Percentiles rank a stretch among this genome's conserved stretches.
phyloP scores from a whole-genome alignment of 805 yeast genomes.

The Saccharomycopsis babjevae region DNA sequence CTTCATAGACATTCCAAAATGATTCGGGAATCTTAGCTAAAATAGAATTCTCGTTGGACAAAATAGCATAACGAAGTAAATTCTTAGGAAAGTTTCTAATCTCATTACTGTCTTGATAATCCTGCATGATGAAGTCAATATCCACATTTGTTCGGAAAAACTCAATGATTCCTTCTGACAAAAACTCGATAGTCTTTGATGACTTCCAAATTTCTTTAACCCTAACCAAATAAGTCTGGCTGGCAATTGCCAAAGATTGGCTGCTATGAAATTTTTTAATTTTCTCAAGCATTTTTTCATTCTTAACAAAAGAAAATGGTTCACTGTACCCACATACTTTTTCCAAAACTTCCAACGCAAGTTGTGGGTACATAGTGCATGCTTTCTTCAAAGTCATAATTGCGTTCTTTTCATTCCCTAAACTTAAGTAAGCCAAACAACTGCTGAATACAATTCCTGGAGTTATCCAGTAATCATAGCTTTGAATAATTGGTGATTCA shows the following conservation, averaged over 20 bases:
- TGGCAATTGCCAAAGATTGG: slow-evolving; percentile 28
- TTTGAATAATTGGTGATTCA: slow-evolving; percentile 43
- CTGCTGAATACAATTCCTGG: slow-evolving; percentile 62
- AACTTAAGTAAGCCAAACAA: slow-evolving; percentile 48
- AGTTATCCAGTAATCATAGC: slow-evolving; percentile 59
- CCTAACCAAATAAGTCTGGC: slow-evolving; percentile 51
- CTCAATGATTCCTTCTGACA: slow-evolving; percentile 32
- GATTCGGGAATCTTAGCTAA: slow-evolving; percentile 59
- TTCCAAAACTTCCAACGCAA: slow-evolving; percentile 42
- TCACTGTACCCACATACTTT: slow-evolving; percentile 36
- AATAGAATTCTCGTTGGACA: slow-evolving; percentile 60
- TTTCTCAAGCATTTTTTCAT: slow-evolving; percentile 47
- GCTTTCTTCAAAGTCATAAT: slow-evolving; percentile 38
- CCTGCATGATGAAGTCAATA: not conserved
- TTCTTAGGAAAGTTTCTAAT: slow-evolving; percentile 43
- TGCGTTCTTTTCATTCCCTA: slow-evolving; percentile 37
- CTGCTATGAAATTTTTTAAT: slow-evolving; percentile 25
- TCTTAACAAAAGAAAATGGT: slow-evolving; percentile 51
- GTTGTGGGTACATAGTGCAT: slow-evolving; percentile 44
- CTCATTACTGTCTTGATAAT: not conserved
- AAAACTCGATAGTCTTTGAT: slow-evolving; percentile 34
- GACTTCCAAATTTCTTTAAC: slow-evolving; percentile 48
- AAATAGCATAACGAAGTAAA: slow-evolving; percentile 53
- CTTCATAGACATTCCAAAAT: slow-evolving; percentile 52
- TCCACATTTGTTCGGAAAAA: slow-evolving; percentile 13